Evolutionary conservation across 1,284 basidiomycete genomes (phyloP).

Genomic region (Apiotrichum gamsii): DNA sequence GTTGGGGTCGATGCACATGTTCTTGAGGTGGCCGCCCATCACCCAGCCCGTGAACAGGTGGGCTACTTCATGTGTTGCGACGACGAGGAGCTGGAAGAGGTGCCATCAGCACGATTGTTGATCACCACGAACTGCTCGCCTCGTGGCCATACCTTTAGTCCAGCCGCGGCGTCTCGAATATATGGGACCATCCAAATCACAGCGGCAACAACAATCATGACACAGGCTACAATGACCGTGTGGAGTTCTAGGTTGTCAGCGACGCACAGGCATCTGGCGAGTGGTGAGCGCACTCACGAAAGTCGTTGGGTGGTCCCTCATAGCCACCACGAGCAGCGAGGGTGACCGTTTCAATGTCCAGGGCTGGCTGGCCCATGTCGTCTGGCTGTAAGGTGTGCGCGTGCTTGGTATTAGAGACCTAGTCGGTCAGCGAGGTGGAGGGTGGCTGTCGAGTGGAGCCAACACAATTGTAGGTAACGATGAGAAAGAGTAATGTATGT

Average conservation of each 20-base stretch:
- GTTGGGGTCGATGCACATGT: slow-evolving; percentile 46
- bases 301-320: slow-evolving; percentile 3
- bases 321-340: no score
- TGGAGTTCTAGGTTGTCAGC: slow-evolving; percentile 34
- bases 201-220: slow-evolving; percentile 40
- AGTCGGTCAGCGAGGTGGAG: no score
- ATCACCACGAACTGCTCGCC: no score
- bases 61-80: slow-evolving; percentile 43
- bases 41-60: slow-evolving; percentile 40
- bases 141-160: slow-evolving; percentile 41
- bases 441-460: no score
- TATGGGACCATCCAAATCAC: slow-evolving; percentile 44
- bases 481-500: no score
- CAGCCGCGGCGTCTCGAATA: slow-evolving; percentile 37
- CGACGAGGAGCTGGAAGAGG: slow-evolving; percentile 38
- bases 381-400: no score
- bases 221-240: slow-evolving; percentile 43
- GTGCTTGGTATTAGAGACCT: no score
- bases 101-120: neutral
- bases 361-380: no score
- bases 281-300: neutral
- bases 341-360: no score
- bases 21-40: slow-evolving; percentile 43
- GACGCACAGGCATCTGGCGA: no score
- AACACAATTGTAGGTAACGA: no score